phyloP scores from a whole-genome alignment of 768 basidiomycete genomes.

The Pholiota microspora region DNA sequence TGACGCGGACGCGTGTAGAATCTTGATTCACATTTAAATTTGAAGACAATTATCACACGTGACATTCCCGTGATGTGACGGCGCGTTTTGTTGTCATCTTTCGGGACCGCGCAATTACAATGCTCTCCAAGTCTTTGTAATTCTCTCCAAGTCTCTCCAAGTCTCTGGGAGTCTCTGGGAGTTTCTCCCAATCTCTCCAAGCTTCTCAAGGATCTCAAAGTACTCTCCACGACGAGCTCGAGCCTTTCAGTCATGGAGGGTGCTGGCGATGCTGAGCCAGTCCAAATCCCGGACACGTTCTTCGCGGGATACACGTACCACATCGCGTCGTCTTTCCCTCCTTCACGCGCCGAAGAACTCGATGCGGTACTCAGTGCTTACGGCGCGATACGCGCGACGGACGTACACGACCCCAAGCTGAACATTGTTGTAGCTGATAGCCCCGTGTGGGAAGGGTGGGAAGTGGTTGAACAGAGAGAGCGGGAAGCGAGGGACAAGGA shows the following conservation, averaged over 20 bases:
- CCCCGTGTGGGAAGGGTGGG: conserved; percentile 52
- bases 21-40: no score
- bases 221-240: background rate
- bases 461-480: conserved; percentile 36
- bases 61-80: background rate
- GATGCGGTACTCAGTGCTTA: conserved; percentile 46
- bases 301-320: conserved; percentile 12
- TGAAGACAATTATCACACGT: background rate
- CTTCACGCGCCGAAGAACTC: conserved; percentile 41
- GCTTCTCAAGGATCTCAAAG: no score
- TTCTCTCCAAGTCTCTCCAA: no score
- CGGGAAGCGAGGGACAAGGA: conserved; percentile 20
- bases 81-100: background rate
- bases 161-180: no score
- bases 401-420: conserved; percentile 31
- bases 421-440: conserved; percentile 62
- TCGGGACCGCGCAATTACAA: no score
- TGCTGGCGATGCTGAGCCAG: background rate
- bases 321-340: conserved; percentile 48
- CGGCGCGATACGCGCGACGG: conserved; percentile 38
- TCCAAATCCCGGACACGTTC: background rate
- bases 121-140: no score
- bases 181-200: no score
- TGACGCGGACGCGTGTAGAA: no score
- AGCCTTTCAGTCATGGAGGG: background rate